phyloP scores from a whole-genome alignment of 768 basidiomycete genomes.

The Exsudoporus frostii region DNA sequence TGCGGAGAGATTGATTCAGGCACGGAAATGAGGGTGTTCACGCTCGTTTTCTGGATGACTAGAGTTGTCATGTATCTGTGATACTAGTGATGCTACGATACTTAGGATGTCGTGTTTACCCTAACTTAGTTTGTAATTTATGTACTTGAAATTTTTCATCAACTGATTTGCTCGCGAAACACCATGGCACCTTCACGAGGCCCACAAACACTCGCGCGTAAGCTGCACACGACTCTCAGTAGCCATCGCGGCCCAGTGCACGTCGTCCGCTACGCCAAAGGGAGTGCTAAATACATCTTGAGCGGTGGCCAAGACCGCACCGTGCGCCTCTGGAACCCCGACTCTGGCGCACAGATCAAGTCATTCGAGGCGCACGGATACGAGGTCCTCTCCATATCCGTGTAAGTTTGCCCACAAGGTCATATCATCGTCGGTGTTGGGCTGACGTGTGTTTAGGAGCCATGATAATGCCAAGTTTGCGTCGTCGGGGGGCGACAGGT shows the following conservation, averaged over 20 bases:
- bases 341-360: constrained; percentile 86
- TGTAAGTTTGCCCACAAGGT: constrained; percentile 49
- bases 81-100: neutral
- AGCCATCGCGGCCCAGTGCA: constrained; percentile 85
- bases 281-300: constrained; percentile 83
- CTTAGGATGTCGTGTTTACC: neutral
- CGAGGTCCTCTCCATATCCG: constrained; percentile 86
- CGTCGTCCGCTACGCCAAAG: constrained; percentile 88
- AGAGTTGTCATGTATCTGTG: neutral
- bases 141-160: neutral
- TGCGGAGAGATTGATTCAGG: constrained; percentile 5
- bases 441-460: constrained; percentile 44
- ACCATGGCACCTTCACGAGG: constrained; percentile 55
- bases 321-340: constrained; percentile 89
- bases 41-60: neutral
- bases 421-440: neutral
- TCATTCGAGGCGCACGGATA: constrained; percentile 89
- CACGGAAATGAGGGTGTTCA: neutral
- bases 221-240: constrained; percentile 58
- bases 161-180: neutral
- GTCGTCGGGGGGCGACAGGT: constrained; percentile 90
- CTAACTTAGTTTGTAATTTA: neutral
- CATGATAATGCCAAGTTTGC: constrained; percentile 95
- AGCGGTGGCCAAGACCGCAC: constrained; percentile 91
- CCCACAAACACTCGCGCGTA: constrained; percentile 51